These are phyloP conservation scores for Astragalus membranaceus DNA, from an alignment of 306 rosid species.

Conservation along the genomic window DNA sequence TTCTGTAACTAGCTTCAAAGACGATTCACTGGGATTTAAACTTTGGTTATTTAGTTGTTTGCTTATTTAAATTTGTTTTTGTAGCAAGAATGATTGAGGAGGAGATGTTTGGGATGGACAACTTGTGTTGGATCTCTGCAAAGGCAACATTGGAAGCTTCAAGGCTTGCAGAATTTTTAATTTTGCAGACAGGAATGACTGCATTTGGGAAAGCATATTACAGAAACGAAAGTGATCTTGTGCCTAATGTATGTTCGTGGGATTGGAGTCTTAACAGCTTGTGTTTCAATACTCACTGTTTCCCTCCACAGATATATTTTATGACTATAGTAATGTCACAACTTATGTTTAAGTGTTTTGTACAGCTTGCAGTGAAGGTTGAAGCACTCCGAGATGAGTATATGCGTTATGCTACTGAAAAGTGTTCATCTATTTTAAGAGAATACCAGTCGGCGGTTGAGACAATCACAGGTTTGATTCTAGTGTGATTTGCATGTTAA, in stretches of 20 bases:
- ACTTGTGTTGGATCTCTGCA: constrained; percentile 92
- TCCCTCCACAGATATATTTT: constrained; percentile 7
- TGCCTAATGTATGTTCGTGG: constrained; percentile 69
- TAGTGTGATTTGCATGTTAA: constrained; percentile 22
- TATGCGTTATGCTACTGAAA: constrained; percentile 82
- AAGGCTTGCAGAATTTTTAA: constrained; percentile 71
- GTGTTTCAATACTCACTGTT: constrained; percentile 7
- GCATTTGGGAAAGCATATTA: constrained; percentile 93
- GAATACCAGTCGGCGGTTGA: constrained; percentile 80
- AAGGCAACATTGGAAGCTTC: constrained; percentile 85
- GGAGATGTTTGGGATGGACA: constrained; percentile 92
- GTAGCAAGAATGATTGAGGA: constrained; percentile 95
- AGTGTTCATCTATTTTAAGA: constrained; percentile 60
- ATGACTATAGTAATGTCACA: constrained; percentile 6
- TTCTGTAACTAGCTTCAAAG: constrained; percentile 1
- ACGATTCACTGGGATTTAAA: constrained; percentile 5
- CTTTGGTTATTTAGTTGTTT: constrained; percentile 11
- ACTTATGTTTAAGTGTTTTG: constrained; percentile 25
- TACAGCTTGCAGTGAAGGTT: constrained; percentile 88
- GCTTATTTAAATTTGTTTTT: constrained; percentile 17
- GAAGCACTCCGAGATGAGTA: constrained; percentile 93
- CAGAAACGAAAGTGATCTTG: constrained; percentile 73
- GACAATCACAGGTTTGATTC: constrained; percentile 78
- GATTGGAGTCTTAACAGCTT: constrained; percentile 15
- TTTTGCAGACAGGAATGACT: constrained; percentile 97